Evolutionary conservation across 306 rosid genomes (phyloP).

Genomic region (Cucumis cinereus): DNA sequence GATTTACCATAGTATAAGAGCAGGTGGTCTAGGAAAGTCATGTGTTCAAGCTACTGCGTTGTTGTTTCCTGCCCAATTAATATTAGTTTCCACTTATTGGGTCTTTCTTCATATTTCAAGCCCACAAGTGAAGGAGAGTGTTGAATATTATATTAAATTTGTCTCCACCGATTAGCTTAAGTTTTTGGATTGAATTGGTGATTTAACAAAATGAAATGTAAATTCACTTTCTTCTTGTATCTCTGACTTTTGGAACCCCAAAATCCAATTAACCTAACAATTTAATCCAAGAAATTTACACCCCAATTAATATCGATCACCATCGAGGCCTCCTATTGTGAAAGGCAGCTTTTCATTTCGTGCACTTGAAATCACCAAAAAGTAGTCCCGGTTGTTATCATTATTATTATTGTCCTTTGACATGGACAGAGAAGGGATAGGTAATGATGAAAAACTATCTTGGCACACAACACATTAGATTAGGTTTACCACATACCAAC

Average conservation of each 20-base stretch:
- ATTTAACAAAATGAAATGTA: too few relatives aligned
- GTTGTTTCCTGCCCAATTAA: too few relatives aligned
- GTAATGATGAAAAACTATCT: neutral
- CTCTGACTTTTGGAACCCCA: neutral
- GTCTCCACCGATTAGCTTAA: too few relatives aligned
- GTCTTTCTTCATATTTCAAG: too few relatives aligned
- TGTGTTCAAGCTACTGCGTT: too few relatives aligned
- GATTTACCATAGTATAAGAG: too few relatives aligned
- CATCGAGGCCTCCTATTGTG: neutral
- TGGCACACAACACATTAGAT: neutral
- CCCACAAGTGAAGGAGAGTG: too few relatives aligned
- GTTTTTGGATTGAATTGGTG: too few relatives aligned
- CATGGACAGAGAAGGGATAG: neutral
- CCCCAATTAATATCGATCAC: neutral
- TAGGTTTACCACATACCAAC: slow-evolving; percentile 41
- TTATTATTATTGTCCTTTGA: too few relatives aligned
- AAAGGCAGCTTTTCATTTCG: neutral
- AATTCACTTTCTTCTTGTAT: neutral
- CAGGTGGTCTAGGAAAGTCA: too few relatives aligned
- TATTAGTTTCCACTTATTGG: too few relatives aligned
- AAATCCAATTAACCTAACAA: neutral
- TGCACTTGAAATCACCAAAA: neutral
- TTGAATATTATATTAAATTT: too few relatives aligned
- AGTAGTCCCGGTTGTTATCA: neutral
- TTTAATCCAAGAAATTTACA: neutral